These are phyloP conservation scores for Salvia hispanica DNA, from an alignment of 257 asterid species.

Conservation along the genomic window DNA sequence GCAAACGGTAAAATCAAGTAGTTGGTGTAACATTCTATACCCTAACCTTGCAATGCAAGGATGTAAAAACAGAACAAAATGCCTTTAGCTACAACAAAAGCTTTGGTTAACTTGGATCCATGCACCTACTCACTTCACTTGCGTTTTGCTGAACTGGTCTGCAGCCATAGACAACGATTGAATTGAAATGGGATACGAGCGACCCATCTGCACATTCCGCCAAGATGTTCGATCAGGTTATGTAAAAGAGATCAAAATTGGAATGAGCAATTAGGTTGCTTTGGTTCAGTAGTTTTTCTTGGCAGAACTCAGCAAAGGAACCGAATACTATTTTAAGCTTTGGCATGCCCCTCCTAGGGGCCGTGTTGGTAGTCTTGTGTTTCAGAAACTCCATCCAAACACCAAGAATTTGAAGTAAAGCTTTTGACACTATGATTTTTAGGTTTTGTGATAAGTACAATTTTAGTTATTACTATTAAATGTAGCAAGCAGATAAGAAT, in stretches of 20 bases:
- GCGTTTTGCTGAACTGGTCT: constrained; percentile 65
- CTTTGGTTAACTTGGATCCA: constrained; percentile 23
- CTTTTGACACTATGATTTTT: not conserved
- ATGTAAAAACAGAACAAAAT: not conserved
- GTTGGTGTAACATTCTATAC: not conserved
- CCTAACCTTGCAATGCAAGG: constrained; percentile 11
- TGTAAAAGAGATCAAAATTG: too few species aligned
- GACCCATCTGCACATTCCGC: constrained; percentile 80
- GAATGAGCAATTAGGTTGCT: too few species aligned
- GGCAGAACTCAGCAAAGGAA: too few species aligned
- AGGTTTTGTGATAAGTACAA: not conserved
- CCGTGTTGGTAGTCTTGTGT: not conserved
- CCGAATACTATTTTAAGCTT: not conserved
- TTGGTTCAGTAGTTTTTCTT: too few species aligned
- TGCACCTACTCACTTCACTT: constrained; percentile 35
- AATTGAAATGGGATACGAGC: constrained; percentile 65
- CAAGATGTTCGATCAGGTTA: constrained; percentile 26
- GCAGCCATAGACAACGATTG: constrained; percentile 86
- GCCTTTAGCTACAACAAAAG: constrained; percentile 36
- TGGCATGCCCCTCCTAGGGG: not conserved
- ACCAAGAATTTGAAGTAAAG: not conserved
- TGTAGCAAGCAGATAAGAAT: not conserved
- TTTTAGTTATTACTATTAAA: not conserved
- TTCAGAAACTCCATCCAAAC: constrained; percentile 3
- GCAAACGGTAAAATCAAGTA: not conserved